These are phyloP conservation scores for Chaetomium cochliodes DNA, from an alignment of 495 filamentous ascomycete genomes.

Conservation along the genomic window DNA sequence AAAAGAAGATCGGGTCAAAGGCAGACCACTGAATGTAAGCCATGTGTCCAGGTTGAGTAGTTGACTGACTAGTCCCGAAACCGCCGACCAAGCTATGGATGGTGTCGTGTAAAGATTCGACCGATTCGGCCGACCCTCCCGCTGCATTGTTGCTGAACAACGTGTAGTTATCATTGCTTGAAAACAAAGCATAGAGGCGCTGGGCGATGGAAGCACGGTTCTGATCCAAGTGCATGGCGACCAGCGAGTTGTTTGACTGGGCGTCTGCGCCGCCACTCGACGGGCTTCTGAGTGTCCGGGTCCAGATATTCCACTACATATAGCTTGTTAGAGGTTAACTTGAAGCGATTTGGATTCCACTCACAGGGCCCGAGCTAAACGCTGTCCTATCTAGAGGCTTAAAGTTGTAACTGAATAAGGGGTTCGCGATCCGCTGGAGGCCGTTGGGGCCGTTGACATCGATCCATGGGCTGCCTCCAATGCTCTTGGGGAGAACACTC, in stretches of 20 bases:
- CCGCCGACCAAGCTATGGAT: conserved; percentile 60
- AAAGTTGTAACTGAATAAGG: conserved; percentile 61
- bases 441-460: conserved; percentile 55
- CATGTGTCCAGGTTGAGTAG: conserved; percentile 58
- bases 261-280: conserved; percentile 43
- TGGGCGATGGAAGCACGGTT: conserved; percentile 45
- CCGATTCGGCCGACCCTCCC: conserved; percentile 51
- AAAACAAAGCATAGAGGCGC: conserved; percentile 60
- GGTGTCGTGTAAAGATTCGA: conserved; percentile 64
- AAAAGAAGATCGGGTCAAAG: conserved; percentile 73
- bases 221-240: conserved; percentile 51
- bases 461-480: conserved; percentile 46
- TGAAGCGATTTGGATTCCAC: conserved; percentile 20
- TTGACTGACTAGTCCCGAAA: conserved; percentile 21
- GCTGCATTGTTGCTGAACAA: conserved; percentile 59
- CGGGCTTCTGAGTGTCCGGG: conserved; percentile 51
- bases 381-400: conserved; percentile 50
- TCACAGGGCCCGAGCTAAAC: conserved; percentile 47
- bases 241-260: conserved; percentile 51
- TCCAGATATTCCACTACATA: conserved; percentile 41
- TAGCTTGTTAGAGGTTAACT: neutral
- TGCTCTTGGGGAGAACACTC: conserved; percentile 49
- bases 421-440: conserved; percentile 56
- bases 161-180: conserved; percentile 56
- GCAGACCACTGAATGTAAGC: conserved; percentile 61